Percentiles rank a stretch among this genome's conserved stretches.
These are phyloP conservation scores for Ophiostoma perfectum DNA, from an alignment of 2,329 filamentous ascomycete species.

Conservation along the genomic window DNA sequence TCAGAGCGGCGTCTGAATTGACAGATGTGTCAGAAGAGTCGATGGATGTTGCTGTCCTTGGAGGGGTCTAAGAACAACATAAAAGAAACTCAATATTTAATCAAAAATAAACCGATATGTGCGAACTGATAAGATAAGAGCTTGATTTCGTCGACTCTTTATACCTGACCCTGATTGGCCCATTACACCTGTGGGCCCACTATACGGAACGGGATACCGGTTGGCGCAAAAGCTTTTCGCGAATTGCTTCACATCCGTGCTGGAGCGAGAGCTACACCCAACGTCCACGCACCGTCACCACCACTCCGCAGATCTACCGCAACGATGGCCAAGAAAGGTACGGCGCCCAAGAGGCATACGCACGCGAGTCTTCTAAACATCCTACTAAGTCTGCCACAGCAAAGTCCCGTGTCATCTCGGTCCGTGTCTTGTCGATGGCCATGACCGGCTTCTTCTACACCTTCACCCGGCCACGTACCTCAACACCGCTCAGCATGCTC, in stretches of 20 bases:
- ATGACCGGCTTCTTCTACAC: constrained; percentile 98
- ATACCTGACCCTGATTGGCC: constrained; percentile 10
- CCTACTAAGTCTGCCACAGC: constrained; percentile 43
- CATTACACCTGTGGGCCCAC: not conserved
- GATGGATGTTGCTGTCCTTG: not conserved
- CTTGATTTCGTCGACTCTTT: not conserved
- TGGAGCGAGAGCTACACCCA: not conserved
- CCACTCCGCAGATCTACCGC: constrained; percentile 11
- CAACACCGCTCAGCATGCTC: constrained; percentile 87
- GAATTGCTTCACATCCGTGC: constrained; percentile 21
- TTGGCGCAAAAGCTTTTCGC: constrained; percentile 21
- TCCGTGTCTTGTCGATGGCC: constrained; percentile 96
- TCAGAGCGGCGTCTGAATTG: not conserved
- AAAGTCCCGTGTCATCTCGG: constrained; percentile 87
- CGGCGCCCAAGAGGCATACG: not conserved
- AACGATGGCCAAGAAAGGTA: constrained; percentile 38
- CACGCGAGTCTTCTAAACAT: no score
- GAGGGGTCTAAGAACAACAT: not conserved
- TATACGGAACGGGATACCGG: not conserved
- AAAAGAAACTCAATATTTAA: not conserved
- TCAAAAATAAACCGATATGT: not conserved
- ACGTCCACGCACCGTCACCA: constrained; percentile 1
- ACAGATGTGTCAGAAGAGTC: not conserved
- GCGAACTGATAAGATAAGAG: constrained; percentile 21
- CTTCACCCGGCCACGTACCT: constrained; percentile 71